Evolutionary conservation across 257 asterid species (phyloP), one percentile per base, ranked within the genome.

Genomic region (Plantago ovata): DNA sequence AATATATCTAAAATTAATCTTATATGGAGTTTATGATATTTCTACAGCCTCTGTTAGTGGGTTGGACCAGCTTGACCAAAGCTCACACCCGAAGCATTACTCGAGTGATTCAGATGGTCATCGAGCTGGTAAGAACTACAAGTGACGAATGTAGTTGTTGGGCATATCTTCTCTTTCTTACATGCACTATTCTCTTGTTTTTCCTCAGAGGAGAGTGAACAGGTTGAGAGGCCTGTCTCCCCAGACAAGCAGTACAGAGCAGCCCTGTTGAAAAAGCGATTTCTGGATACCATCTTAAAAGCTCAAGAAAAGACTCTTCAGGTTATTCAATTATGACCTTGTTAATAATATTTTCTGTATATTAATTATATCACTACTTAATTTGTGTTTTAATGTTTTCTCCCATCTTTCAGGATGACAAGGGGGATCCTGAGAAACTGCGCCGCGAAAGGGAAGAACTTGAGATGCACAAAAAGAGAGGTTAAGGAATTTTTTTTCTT

Each of bases 251-350:
- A 71, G 66, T 82, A 92, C 51, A 78, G 98, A 65, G 95, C 94
- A 65, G 96, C 96, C 66, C 4, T 85, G 56, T 67, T 92, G 76
- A 88, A 84, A 74, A 68, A 62, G 3, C 84, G 97, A 22, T 88
- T 84, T 71, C 74, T 80, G n/a, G 97, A 92, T 50, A 92, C 91
- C 32, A 92, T 92, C 69, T 68, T 92, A 62, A 92, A 86, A 77
- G 98, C 96, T 62, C 83, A 74, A 62, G 98, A 88, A 70, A 86
- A 89, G 74, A 69, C 94, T 2, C 81, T 88, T 68, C 86, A 89
- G 91, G 97, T 89, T 60, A 24, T 63, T 64, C 36, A 28, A 28
- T 28, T 28, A 28, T 3, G 7, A 0, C 36, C 36, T 28, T 0
- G 7, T 1, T 28, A 28, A 3, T 3, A 28, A 28, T 28, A 6